Evolutionary conservation across 805 yeast species (phyloP).

Genomic region (Candida fluviatilis): DNA sequence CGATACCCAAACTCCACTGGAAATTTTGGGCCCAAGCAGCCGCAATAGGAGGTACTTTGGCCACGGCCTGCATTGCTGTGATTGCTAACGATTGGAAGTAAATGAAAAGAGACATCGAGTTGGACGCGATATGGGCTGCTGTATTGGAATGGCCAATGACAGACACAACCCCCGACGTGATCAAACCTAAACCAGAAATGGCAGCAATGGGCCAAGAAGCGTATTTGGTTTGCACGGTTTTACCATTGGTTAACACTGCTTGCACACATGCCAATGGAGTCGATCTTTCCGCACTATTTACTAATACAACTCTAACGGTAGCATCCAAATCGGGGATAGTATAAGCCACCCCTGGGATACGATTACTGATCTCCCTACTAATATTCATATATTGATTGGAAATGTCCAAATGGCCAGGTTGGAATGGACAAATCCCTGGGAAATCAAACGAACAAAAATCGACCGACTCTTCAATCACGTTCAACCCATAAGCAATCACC

Average conservation of each 20-base stretch:
- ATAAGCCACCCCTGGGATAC: conserved; percentile 81
- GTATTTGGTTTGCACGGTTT: conserved; percentile 87
- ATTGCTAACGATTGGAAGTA: conserved; percentile 93
- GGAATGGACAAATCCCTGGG: conserved; percentile 64
- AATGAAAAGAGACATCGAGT: conserved; percentile 85
- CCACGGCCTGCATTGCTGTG: conserved; percentile 93
- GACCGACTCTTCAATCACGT: conserved; percentile 49
- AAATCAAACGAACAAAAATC: conserved; percentile 58
- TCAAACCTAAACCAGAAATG: conserved; percentile 79
- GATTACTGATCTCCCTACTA: conserved; percentile 34
- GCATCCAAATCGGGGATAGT: conserved; percentile 95
- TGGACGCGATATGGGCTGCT: conserved; percentile 96
- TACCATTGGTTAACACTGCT: conserved; percentile 81
- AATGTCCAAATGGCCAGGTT: conserved; percentile 83
- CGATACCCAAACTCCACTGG: conserved; percentile 93
- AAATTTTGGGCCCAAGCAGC: conserved; percentile 98
- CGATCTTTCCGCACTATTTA: conserved; percentile 39
- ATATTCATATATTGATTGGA: conserved; percentile 42
- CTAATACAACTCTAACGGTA: conserved; percentile 69
- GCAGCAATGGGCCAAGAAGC: conserved; percentile 97
- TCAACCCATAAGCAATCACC: conserved; percentile 78
- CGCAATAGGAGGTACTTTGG: conserved; percentile 91
- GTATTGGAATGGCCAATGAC: conserved; percentile 86
- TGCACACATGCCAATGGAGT: conserved; percentile 84
- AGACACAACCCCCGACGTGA: conserved; percentile 83